These are phyloP conservation scores for Xylaria sp. DNA, from an alignment of 2,329 filamentous ascomycete genomes.

Conservation along the genomic window DNA sequence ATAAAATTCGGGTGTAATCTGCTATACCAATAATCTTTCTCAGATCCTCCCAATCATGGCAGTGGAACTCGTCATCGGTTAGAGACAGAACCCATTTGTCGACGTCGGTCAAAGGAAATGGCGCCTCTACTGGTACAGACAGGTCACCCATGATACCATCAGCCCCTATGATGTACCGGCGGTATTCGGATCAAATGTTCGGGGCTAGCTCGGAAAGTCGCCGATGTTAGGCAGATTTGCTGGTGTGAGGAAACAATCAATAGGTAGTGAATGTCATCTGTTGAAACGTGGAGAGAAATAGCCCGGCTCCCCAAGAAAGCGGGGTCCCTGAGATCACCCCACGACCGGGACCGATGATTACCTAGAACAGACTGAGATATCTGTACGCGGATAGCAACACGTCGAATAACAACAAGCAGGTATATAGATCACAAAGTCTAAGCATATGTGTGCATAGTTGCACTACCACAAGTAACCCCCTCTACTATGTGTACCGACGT, in stretches of 20 bases:
- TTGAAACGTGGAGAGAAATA: slow-evolving; percentile 2
- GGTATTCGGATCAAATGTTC: background rate
- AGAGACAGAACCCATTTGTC: slow-evolving; percentile 64
- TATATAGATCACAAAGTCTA: no score
- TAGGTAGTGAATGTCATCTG: background rate
- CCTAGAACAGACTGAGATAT: background rate
- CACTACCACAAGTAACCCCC: no score
- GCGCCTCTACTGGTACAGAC: slow-evolving; percentile 46
- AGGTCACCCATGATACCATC: slow-evolving; percentile 48
- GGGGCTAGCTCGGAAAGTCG: background rate
- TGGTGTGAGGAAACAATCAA: background rate
- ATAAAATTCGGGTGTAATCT: background rate
- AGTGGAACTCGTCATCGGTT: slow-evolving; percentile 72
- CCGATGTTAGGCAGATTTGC: background rate
- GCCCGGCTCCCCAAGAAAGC: background rate
- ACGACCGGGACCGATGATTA: background rate
- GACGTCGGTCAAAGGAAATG: slow-evolving; percentile 65
- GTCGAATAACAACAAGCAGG: no score
- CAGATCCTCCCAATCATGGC: slow-evolving; percentile 76
- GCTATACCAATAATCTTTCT: slow-evolving; percentile 67
- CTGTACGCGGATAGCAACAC: no score
- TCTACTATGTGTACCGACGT: no score
- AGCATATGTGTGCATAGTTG: no score
- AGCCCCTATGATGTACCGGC: background rate
- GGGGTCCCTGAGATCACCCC: background rate